These are phyloP conservation scores for Pseudogymnoascus sp. DNA, from an alignment of 2,329 filamentous ascomycete species.

Conservation along the genomic window DNA sequence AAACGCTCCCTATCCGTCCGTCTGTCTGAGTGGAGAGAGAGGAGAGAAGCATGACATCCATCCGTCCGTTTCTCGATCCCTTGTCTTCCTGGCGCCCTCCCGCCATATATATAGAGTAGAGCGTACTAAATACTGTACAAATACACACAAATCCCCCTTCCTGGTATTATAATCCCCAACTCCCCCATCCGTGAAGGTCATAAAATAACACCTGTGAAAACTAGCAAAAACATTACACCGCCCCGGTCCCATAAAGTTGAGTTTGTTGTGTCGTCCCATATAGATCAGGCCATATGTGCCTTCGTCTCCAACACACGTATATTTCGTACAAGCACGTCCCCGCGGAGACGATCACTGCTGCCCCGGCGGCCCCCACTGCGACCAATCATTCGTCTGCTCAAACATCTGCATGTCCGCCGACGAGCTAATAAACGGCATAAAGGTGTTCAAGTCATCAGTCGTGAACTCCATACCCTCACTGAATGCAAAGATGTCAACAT, in stretches of 20 bases:
- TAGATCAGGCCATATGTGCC: not conserved
- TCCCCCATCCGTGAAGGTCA: not conserved
- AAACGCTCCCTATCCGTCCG: not conserved
- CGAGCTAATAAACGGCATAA: not conserved
- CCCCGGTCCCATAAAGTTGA: slow-evolving; percentile 2
- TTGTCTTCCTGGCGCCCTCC: not conserved
- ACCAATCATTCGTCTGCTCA: not conserved
- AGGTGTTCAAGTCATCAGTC: not conserved
- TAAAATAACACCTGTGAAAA: not conserved
- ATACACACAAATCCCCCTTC: not conserved
- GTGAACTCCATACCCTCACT: slow-evolving; percentile 5
- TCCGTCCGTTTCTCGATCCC: not conserved
- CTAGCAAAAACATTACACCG: not conserved
- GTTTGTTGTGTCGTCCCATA: not conserved
- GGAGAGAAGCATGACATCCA: not conserved
- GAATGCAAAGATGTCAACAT: not conserved
- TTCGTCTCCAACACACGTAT: not conserved
- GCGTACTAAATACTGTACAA: slow-evolving; percentile 1
- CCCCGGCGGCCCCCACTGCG: not conserved
- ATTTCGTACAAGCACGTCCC: not conserved
- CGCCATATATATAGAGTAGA: not conserved
- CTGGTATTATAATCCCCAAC: slow-evolving; percentile 3
- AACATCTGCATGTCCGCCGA: not conserved
- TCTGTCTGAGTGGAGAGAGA: not conserved
- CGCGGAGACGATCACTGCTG: not conserved